Base-by-base conservation (phyloP, 768 basidiomycete species). In the Tylopilus rubrobrunneus region DNA sequence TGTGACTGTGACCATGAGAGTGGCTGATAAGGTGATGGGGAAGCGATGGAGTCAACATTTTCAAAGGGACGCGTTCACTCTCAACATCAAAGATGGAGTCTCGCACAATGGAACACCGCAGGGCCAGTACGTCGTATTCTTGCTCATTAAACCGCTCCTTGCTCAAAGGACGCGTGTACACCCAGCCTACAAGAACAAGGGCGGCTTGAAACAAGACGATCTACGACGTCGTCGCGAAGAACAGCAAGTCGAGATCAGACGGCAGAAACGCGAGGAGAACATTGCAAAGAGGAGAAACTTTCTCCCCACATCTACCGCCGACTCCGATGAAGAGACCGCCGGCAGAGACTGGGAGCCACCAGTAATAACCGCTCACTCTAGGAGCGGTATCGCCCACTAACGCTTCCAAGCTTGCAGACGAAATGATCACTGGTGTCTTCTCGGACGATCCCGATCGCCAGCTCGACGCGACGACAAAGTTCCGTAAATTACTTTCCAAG, bases 211-310 rank as follows among this genome's bases (percentile, higher is more conserved):
- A 71, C 86, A 85, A 63, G 92, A 96, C 56, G 92, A 98, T 71
- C 88, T 98, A 63, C 85, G 96, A 63, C 87, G 94, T 73, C 87
- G 96, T 71, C 86, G 97, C 55, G 97, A 98, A 72, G 95, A 99
- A 71, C 92, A 96, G 70, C 95, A 98, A 67, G 97, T 99, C 53
- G 97, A 98, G 80, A 98, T 99, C 79, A 83, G 97, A 69, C 83
- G 93, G 68, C 92, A 96, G 77, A 98, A 98, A 77, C 82, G 97
- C 63, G 97, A 99, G 71, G 97, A 99, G 73, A 95, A 94, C 71
- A 95, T 98, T 57, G 91, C 95, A 55, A 99, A 99, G 79, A 83
- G 97, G 71, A 81, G 97, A 58, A 98, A 98, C 73, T 91, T 96
- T 68, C 79, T 93, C 53, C 85, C 92, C 34, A 78, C 83, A 27